Percentiles rank a stretch among this genome's conserved stretches.
These are phyloP conservation scores for Tuber indicum DNA, from an alignment of 495 filamentous ascomycete species.

Conservation along the genomic window DNA sequence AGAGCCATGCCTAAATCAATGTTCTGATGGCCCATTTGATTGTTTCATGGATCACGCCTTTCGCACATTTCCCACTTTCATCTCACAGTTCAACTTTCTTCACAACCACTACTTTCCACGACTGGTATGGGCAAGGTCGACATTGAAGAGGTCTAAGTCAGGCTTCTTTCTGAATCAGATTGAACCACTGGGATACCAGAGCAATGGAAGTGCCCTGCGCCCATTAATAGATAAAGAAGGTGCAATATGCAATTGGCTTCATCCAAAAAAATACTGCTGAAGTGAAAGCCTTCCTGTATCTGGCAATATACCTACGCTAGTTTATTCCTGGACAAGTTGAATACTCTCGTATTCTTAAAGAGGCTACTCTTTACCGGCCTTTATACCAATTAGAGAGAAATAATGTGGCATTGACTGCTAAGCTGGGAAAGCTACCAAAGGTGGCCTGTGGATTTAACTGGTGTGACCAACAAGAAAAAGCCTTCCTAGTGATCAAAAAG, in stretches of 20 bases:
- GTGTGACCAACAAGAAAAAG: not conserved
- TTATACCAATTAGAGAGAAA: not conserved
- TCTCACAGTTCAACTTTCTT: not conserved
- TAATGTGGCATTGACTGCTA: not conserved
- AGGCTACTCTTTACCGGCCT: not conserved
- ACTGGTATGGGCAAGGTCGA: not conserved
- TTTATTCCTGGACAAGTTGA: constrained; percentile 1
- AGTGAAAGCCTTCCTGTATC: not conserved
- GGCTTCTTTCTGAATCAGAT: not conserved
- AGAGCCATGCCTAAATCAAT: not conserved
- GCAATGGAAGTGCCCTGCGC: not conserved
- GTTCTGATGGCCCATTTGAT: too few species aligned
- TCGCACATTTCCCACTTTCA: not conserved
- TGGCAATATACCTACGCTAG: constrained; percentile 4
- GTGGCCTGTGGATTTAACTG: not conserved
- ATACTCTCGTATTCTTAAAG: not conserved
- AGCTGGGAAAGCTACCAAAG: not conserved
- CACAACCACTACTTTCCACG: constrained; percentile 6
- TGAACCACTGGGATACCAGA: not conserved
- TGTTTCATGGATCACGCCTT: too few species aligned
- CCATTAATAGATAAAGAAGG: not conserved
- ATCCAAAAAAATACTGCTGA: not conserved
- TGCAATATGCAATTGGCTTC: not conserved
- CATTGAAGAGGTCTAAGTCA: not conserved
- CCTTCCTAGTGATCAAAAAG: constrained; percentile 6